Evolutionary conservation across 2,329 filamentous ascomycete genomes (phyloP).

Genomic region (Fusarium annulatum): DNA sequence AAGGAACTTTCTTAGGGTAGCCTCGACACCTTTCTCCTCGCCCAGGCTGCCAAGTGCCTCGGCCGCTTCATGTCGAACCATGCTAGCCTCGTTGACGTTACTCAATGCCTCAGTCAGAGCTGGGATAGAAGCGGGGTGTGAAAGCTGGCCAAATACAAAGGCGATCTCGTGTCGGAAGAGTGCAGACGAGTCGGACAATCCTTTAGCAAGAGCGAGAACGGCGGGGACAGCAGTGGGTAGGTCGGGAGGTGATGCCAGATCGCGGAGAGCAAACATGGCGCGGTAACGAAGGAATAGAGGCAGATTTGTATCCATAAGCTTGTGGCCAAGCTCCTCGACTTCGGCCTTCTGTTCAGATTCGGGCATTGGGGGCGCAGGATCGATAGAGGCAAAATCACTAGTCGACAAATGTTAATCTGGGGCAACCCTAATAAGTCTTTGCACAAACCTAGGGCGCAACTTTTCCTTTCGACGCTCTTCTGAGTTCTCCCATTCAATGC

Average conservation of each 20-base stretch:
- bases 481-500: constrained; percentile 92
- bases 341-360: constrained; percentile 76
- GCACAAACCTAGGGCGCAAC: constrained; percentile 78
- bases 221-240: constrained; percentile 90
- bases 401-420: constrained; percentile 46
- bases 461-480: constrained; percentile 78
- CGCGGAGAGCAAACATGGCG: constrained; percentile 97
- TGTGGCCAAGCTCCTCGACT: constrained; percentile 79
- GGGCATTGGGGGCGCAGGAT: constrained; percentile 90
- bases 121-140: constrained; percentile 96
- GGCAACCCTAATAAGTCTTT: constrained; percentile 31
- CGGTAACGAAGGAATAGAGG: constrained; percentile 94
- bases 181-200: constrained; percentile 86
- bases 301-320: constrained; percentile 79
- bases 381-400: constrained; percentile 95
- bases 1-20: constrained; percentile 82
- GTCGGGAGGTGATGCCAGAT: constrained; percentile 92
- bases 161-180: constrained; percentile 98
- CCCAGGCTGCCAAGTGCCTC: constrained; percentile 95
- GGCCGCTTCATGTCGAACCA: constrained; percentile 98
- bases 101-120: constrained; percentile 83
- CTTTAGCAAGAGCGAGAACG: constrained; percentile 84
- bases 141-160: constrained; percentile 97
- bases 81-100: constrained; percentile 84
- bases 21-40: constrained; percentile 92